Conservation (phyloP, 345 rosid species). For the Garcia nutans region DNA sequence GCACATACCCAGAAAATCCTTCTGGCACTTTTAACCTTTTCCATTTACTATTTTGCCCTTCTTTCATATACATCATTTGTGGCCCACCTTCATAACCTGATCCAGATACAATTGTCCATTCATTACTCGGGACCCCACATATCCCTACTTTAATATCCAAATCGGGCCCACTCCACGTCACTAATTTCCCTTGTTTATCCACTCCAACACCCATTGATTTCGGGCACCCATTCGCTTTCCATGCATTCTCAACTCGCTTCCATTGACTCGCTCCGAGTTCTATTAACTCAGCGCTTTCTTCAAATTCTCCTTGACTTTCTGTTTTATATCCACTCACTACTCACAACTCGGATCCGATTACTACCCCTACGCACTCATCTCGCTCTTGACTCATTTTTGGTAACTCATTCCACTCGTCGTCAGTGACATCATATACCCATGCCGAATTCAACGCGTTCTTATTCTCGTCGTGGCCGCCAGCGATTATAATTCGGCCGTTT, state of each 20-base stretch:
- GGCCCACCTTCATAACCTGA: conserved; percentile 51
- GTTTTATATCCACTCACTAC: conserved; percentile 67
- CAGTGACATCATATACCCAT: conserved; percentile 54
- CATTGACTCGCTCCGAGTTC: conserved; percentile 41
- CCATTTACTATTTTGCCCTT: conserved; percentile 39
- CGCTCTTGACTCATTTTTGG: conserved; percentile 52
- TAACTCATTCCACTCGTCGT: conserved; percentile 59
- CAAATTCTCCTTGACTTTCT: conserved; percentile 55
- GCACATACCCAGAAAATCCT: conserved; percentile 52
- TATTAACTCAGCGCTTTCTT: conserved; percentile 46
- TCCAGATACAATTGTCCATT: conserved; percentile 42
- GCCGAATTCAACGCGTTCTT: conserved; percentile 61
- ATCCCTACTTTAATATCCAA: conserved; percentile 34
- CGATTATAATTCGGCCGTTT: conserved; percentile 40
- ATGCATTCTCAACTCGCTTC: conserved; percentile 43
- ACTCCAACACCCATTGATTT: conserved; percentile 25
- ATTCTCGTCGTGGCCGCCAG: conserved; percentile 70
- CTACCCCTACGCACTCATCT: conserved; percentile 65
- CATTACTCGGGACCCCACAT: conserved; percentile 37
- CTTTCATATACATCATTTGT: conserved; percentile 38
- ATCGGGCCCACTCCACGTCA: conserved; percentile 13
- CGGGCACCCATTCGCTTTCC: conserved; percentile 44
- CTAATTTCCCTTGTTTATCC: not conserved
- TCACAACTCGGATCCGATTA: conserved; percentile 56
- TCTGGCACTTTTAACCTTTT: conserved; percentile 33